Base-by-base conservation (phyloP, 2,329 filamentous ascomycete genomes). In the Zasmidium angulare region DNA sequence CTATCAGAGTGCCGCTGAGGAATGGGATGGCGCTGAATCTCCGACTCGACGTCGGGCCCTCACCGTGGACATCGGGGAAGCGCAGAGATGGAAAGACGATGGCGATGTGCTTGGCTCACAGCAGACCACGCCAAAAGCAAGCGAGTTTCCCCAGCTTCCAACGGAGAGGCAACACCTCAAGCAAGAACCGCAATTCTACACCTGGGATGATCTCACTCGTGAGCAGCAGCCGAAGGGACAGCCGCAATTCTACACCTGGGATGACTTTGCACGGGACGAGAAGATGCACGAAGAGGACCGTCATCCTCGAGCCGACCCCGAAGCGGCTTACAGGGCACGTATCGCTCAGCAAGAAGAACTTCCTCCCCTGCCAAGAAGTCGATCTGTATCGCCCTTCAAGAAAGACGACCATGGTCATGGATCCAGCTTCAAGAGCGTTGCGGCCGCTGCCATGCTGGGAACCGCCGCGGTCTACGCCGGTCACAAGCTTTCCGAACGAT, bases 121-220 rank as follows among this genome's bases (percentile, higher is more conserved):
- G 64, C 84, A 90, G 68, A 82, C 83, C 0, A 92, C 89, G 1
- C 89, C 89, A 1, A 89, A 85, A 61, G 87, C 87, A 3, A 81
- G 79, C 19, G 73, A 78, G 10, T 82, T 82, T 49, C 56, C 55
- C 10, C 50, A 54, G 20, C 43, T 53, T 9, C 48, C 51, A 4
- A 55, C 22, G 12, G 64, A 68, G 52, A 58, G 59, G 49, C 63
- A 49, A n/a, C 53, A 56, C 43, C 14, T 46, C 50, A 62, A 63
- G 59, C 66, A 68, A 50, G 61, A 72, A 53, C 72, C 73, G 2
- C 71, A 75, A 48, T 75, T 74, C 61, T 75, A 73, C 48, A 73
- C 72, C 1, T 75, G 73, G 73, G 72, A 73, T 24, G 73, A 75
- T 48, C 69, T 74, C 50, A 68, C 69, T 20, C 66, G 63, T 40